Evolutionary conservation across 2,329 filamentous ascomycete genomes (phyloP).

Genomic region (Pestalotiopsis sp.): DNA sequence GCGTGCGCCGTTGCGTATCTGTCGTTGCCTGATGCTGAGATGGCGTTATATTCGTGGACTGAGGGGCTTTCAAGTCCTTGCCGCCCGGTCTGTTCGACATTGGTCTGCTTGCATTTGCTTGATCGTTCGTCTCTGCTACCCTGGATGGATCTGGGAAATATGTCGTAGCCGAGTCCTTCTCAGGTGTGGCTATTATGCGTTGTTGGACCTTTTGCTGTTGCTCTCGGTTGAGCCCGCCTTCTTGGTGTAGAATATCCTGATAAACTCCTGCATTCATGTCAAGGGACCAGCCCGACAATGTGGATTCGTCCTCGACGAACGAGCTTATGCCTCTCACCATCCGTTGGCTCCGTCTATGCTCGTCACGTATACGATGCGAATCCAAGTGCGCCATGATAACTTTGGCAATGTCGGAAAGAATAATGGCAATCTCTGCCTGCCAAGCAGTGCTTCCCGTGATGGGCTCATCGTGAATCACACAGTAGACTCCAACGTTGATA

Average conservation of each 20-base stretch:
- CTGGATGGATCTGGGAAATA: no score
- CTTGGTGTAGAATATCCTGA: slow-evolving; percentile 5
- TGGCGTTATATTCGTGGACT: no score
- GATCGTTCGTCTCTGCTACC: no score
- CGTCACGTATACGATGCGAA: slow-evolving; percentile 11
- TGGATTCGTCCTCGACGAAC: slow-evolving; percentile 25
- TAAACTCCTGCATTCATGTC: slow-evolving; percentile 8
- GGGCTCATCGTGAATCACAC: slow-evolving; percentile 17
- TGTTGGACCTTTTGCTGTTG: no score
- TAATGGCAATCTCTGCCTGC: slow-evolving; percentile 5
- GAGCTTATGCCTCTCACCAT: slow-evolving; percentile 25
- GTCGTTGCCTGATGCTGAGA: not conserved
- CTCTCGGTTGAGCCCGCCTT: slow-evolving; percentile 16
- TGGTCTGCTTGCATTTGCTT: no score
- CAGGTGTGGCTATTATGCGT: no score
- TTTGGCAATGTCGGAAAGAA: slow-evolving; percentile 19
- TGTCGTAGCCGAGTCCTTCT: no score
- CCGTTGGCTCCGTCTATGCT: slow-evolving; percentile 20
- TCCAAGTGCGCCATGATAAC: slow-evolving; percentile 21
- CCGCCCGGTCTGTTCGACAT: no score
- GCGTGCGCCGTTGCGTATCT: not conserved
- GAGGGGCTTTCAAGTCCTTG: no score
- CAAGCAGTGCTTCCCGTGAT: not conserved
- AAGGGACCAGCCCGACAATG: slow-evolving; percentile 16
- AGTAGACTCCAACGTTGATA: slow-evolving; percentile 22